phyloP scores from a whole-genome alignment of 768 basidiomycete species.

The Boletus rubroflammeus region DNA sequence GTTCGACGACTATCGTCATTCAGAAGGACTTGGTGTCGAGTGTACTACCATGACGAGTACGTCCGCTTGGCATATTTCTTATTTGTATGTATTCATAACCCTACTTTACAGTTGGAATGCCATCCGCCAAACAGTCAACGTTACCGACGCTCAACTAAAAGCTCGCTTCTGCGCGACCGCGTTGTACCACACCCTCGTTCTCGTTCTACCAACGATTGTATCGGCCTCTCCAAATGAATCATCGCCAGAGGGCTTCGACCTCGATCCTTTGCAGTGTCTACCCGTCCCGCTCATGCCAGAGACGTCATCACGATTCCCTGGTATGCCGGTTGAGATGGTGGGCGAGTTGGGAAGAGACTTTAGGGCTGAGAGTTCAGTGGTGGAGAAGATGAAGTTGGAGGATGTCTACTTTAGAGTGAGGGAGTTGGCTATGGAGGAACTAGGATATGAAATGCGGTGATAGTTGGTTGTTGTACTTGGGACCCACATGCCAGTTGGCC shows the following conservation, averaged over 20 bases:
- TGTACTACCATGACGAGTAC: constrained; percentile 88
- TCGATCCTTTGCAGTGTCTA: constrained; percentile 56
- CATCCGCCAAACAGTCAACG: constrained; percentile 68
- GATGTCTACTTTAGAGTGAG: constrained; percentile 61
- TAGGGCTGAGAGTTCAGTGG: constrained; percentile 52
- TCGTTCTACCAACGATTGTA: constrained; percentile 38
- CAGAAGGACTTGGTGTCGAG: constrained; percentile 78
- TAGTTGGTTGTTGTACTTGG: not conserved
- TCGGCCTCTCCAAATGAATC: constrained; percentile 29
- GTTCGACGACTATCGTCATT: constrained; percentile 66
- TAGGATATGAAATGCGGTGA: constrained; percentile 34
- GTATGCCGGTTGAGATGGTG: constrained; percentile 63
- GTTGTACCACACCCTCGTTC: constrained; percentile 61
- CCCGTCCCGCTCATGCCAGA: constrained; percentile 56
- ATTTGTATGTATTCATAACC: not conserved
- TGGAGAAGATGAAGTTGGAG: constrained; percentile 53
- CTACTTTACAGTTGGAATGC: constrained; percentile 62
- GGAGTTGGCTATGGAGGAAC: constrained; percentile 56
- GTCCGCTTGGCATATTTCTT: constrained; percentile 24
- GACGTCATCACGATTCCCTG: constrained; percentile 69
- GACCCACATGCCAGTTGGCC: not conserved
- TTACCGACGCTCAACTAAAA: constrained; percentile 75
- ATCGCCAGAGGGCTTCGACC: constrained; percentile 47
- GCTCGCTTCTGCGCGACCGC: constrained; percentile 71
- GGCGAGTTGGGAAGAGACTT: constrained; percentile 59